phyloP scores from a whole-genome alignment of 2,329 filamentous ascomycete species.

The Knoxdaviesia proteae region DNA sequence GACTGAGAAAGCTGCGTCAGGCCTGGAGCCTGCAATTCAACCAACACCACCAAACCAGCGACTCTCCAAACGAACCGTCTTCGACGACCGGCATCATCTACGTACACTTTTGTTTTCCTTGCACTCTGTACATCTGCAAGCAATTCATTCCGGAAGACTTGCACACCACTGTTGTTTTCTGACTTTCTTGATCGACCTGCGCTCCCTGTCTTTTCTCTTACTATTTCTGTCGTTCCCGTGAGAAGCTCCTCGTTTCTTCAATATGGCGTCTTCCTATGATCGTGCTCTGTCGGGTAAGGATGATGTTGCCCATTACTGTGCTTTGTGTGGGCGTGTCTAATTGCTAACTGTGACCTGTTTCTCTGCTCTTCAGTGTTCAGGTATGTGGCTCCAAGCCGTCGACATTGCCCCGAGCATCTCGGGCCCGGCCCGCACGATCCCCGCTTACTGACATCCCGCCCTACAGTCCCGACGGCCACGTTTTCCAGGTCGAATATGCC shows the following conservation, averaged over 20 bases:
- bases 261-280: conserved; percentile 90
- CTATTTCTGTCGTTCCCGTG: not conserved
- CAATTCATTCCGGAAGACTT: too few species aligned
- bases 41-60: conserved; percentile 3
- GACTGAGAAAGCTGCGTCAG: conserved; percentile 10
- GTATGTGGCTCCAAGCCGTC: conserved; percentile 22
- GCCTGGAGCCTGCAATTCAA: conserved; percentile 10
- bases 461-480: conserved; percentile 85
- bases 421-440: conserved; percentile 1
- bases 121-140: too few species aligned
- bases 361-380: conserved; percentile 52
- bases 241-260: conserved; percentile 4
- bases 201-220: not conserved
- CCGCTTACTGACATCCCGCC: conserved; percentile 19
- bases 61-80: conserved; percentile 1
- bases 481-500: conserved; percentile 99
- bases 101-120: too few species aligned
- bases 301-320: conserved; percentile 8
- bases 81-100: too few species aligned
- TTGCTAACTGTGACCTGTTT: conserved; percentile 18
- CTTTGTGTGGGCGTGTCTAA: conserved; percentile 9
- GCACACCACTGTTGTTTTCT: not conserved
- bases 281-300: conserved; percentile 88
- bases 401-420: conserved; percentile 1
- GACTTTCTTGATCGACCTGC: not conserved